These are phyloP conservation scores for Pleurotus djamor DNA, from an alignment of 768 basidiomycete genomes.

Conservation along the genomic window DNA sequence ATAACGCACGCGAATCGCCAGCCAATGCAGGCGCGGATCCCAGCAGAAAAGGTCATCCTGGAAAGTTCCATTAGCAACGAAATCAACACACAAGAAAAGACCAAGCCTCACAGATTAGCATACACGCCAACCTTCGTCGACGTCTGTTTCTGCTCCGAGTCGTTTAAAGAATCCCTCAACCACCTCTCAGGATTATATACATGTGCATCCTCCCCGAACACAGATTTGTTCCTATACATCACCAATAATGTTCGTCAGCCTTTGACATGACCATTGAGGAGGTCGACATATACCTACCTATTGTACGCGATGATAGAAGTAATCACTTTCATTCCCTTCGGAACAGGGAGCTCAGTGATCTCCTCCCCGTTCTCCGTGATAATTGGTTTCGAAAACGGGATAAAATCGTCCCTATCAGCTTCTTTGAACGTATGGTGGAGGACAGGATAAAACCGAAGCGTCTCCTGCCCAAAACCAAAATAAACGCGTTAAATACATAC, in stretches of 20 bases:
- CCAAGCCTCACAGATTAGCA: conserved; percentile 32
- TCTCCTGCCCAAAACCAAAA: conserved; percentile 19
- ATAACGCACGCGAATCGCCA: conserved; percentile 40
- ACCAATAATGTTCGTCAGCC: not conserved
- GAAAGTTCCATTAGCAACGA: not conserved
- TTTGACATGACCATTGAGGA: not conserved
- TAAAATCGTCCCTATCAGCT: conserved; percentile 11
- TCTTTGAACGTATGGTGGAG: conserved; percentile 14
- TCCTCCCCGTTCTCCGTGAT: conserved; percentile 29
- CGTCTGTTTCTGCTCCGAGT: conserved; percentile 23
- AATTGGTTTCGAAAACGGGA: conserved; percentile 45
- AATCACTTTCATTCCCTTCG: conserved; percentile 36
- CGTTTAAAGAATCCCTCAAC: conserved; percentile 25
- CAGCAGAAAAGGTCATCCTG: conserved; percentile 42
- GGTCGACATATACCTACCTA: not conserved
- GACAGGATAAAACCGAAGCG: conserved; percentile 24
- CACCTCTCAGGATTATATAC: conserved; percentile 57
- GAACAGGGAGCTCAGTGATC: conserved; percentile 33
- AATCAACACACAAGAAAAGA: too few species aligned
- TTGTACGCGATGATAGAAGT: conserved; percentile 26
- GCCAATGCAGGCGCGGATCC: conserved; percentile 46
- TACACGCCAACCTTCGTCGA: conserved; percentile 41
- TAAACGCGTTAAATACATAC: not conserved
- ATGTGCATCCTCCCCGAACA: conserved; percentile 59
- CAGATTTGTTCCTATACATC: conserved; percentile 34